These are phyloP conservation scores for Diaporthe citri DNA, from an alignment of 2,329 filamentous ascomycete species.

Conservation along the genomic window DNA sequence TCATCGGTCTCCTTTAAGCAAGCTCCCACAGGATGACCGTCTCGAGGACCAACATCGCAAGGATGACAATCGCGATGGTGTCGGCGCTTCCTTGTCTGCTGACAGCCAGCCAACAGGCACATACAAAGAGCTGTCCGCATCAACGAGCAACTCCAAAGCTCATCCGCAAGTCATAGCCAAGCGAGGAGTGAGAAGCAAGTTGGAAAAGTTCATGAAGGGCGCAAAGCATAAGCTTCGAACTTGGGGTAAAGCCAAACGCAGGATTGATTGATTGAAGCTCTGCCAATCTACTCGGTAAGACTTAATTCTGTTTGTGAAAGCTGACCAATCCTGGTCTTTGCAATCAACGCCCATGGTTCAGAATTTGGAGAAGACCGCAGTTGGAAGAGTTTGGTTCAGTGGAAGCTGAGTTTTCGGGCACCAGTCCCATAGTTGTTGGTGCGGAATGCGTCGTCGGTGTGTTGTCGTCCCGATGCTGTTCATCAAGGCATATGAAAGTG, in stretches of 20 bases:
- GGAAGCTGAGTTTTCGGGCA: not conserved
- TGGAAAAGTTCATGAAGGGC: slow-evolving; percentile 35
- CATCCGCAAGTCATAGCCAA: not conserved
- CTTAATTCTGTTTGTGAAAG: not conserved
- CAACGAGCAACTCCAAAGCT: not conserved
- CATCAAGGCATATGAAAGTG: not conserved
- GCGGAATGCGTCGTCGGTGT: not conserved
- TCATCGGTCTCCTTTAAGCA: not conserved
- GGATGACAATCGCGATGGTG: not conserved
- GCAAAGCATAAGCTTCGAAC: slow-evolving; percentile 36
- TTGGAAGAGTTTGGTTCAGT: slow-evolving; percentile 14
- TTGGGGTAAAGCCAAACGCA: slow-evolving; percentile 35
- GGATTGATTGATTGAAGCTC: not conserved
- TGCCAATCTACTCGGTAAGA: not conserved
- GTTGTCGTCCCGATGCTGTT: not conserved
- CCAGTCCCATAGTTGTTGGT: not conserved
- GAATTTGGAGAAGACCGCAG: slow-evolving; percentile 5
- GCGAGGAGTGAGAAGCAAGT: slow-evolving; percentile 33
- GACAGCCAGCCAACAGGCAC: not conserved
- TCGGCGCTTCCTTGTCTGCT: not conserved
- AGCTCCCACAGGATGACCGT: not conserved
- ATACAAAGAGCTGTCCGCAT: not conserved
- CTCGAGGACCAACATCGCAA: not conserved
- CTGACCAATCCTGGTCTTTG: not conserved
- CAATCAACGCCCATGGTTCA: not conserved